Conservation (phyloP, 805 yeast genomes). For the Hanseniaspora pseudoguilliermondii region DNA sequence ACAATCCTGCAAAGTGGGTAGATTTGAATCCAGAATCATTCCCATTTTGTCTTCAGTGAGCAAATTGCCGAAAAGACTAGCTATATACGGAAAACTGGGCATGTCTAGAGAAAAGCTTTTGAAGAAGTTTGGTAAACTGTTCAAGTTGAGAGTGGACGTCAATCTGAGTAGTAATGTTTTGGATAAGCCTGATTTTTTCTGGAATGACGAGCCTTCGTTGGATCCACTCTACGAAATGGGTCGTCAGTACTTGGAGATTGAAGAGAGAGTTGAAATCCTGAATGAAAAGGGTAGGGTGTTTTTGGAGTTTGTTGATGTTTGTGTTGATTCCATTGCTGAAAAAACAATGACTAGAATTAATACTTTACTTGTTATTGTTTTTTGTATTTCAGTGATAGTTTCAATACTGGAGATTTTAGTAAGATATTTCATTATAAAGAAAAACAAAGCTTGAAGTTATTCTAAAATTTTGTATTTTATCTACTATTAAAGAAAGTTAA, state of each 20-base stretch:
- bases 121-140: slow-evolving; percentile 79
- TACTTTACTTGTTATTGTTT: slow-evolving; percentile 73
- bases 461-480: not conserved
- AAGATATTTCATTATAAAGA: slow-evolving; percentile 39
- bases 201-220: slow-evolving; percentile 91
- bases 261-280: slow-evolving; percentile 83
- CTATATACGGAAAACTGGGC: slow-evolving; percentile 79
- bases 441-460: slow-evolving; percentile 4
- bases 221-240: slow-evolving; percentile 85
- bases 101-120: slow-evolving; percentile 71
- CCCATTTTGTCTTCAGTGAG: slow-evolving; percentile 71
- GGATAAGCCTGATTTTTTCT: slow-evolving; percentile 92
- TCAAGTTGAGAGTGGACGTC: slow-evolving; percentile 85
- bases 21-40: slow-evolving; percentile 86
- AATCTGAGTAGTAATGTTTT: slow-evolving; percentile 79
- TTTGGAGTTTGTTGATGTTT: slow-evolving; percentile 80
- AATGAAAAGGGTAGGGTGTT: slow-evolving; percentile 91
- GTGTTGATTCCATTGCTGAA: slow-evolving; percentile 90
- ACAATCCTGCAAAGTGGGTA: slow-evolving; percentile 80
- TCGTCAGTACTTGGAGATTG: slow-evolving; percentile 85
- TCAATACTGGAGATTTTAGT: slow-evolving; percentile 58
- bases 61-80: slow-evolving; percentile 78
- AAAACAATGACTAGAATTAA: slow-evolving; percentile 84
- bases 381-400: slow-evolving; percentile 64
- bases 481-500: too few relatives aligned